Evolutionary conservation across 192 early-diverging fungal genomes (phyloP).

Genomic region (Backusella mclennaniae): DNA sequence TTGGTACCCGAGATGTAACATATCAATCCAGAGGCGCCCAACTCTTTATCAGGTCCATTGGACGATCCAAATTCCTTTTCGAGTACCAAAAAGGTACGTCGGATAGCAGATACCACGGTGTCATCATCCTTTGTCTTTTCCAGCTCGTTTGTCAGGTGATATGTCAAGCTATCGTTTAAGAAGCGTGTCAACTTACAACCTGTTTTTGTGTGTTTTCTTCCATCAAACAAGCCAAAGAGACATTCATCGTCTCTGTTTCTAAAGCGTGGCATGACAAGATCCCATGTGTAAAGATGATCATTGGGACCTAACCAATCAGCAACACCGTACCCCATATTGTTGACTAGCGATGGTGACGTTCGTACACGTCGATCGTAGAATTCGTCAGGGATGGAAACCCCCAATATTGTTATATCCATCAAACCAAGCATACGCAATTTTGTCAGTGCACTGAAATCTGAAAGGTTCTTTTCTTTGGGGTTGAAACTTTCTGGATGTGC

Average conservation of each 20-base stretch:
- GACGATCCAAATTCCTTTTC: slow-evolving; percentile 72
- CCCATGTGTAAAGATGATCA: slow-evolving; percentile 80
- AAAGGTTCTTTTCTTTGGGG: slow-evolving; percentile 49
- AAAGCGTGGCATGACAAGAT: slow-evolving; percentile 82
- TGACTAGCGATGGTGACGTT: slow-evolving; percentile 77
- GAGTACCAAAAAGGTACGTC: slow-evolving; percentile 79
- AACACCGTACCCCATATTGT: slow-evolving; percentile 84
- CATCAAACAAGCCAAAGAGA: slow-evolving; percentile 87
- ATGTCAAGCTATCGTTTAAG: slow-evolving; percentile 68
- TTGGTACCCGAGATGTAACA: slow-evolving; percentile 77
- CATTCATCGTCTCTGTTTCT: slow-evolving; percentile 82
- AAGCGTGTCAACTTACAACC: slow-evolving; percentile 57
- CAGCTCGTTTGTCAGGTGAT: slow-evolving; percentile 70
- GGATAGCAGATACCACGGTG: slow-evolving; percentile 63
- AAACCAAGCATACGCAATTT: slow-evolving; percentile 78
- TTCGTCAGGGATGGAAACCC: slow-evolving; percentile 75
- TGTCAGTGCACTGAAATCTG: slow-evolving; percentile 78
- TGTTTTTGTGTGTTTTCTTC: slow-evolving; percentile 47
- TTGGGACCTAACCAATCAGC: slow-evolving; percentile 74
- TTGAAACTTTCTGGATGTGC: slow-evolving; percentile 8
- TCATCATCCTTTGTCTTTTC: slow-evolving; percentile 63
- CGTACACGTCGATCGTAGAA: slow-evolving; percentile 77
- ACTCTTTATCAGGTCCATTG: slow-evolving; percentile 10
- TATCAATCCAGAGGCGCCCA: slow-evolving; percentile 75
- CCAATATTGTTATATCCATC: slow-evolving; percentile 84